phyloP scores from a whole-genome alignment of 805 yeast genomes.

The Clavispora carvajalis region DNA sequence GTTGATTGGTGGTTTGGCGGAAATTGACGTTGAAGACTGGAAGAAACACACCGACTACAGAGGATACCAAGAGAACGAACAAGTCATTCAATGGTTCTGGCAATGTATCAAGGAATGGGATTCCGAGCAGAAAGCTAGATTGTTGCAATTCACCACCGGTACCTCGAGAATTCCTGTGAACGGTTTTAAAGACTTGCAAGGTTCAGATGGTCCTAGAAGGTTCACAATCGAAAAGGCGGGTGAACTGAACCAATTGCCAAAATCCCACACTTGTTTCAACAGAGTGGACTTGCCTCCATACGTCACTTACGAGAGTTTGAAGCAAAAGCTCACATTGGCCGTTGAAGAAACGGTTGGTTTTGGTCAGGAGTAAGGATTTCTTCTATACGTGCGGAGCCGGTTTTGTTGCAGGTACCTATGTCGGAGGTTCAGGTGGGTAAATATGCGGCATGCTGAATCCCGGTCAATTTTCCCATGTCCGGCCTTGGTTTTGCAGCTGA shows the following conservation, averaged over 20 bases:
- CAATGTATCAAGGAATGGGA: conserved; percentile 90
- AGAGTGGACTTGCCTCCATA: conserved; percentile 98
- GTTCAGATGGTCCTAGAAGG: conserved; percentile 98
- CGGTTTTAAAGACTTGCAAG: conserved; percentile 98
- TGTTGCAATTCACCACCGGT: conserved; percentile 97
- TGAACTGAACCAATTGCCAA: conserved; percentile 86
- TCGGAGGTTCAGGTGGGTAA: not conserved
- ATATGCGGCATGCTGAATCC: no score
- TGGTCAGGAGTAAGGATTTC: conserved; percentile 73
- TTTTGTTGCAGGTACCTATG: not conserved
- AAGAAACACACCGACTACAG: conserved; percentile 97
- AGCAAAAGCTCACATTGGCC: conserved; percentile 88
- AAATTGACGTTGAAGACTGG: conserved; percentile 98
- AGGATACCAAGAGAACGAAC: conserved; percentile 95
- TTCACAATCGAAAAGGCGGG: conserved; percentile 99
- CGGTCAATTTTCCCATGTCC: no score
- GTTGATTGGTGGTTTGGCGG: conserved; percentile 96
- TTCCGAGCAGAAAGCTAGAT: conserved; percentile 90
- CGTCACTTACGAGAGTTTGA: conserved; percentile 73
- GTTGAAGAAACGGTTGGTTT: conserved; percentile 99
- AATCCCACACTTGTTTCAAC: conserved; percentile 97
- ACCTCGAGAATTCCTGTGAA: conserved; percentile 98
- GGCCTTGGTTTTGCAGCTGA: not conserved
- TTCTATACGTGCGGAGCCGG: not conserved
- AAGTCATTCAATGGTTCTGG: conserved; percentile 99